Evolutionary conservation across 805 yeast genomes (phyloP).

Genomic region (Candida vartiovaarae): DNA sequence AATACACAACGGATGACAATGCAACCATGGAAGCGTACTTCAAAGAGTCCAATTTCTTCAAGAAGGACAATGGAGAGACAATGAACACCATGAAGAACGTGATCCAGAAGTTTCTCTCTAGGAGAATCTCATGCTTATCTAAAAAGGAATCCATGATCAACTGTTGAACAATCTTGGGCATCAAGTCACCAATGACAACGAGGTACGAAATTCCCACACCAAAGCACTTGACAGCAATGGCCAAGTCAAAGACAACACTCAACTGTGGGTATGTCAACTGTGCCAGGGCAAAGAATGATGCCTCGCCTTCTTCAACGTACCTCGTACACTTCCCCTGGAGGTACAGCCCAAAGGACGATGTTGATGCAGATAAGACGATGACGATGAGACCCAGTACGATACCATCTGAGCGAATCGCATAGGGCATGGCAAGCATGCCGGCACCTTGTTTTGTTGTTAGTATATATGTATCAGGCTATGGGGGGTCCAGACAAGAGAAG

Average conservation of each 20-base stretch:
- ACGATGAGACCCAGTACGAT: constrained; percentile 50
- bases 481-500: neutral
- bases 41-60: constrained; percentile 71
- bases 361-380: constrained; percentile 53
- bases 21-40: constrained; percentile 84
- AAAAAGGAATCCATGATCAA: constrained; percentile 18
- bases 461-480: neutral
- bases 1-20: constrained; percentile 69
- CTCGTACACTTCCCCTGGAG: constrained; percentile 52
- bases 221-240: constrained; percentile 64
- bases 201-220: constrained; percentile 65
- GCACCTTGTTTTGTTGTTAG: constrained; percentile 33
- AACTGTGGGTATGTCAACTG: constrained; percentile 54
- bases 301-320: constrained; percentile 46
- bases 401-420: constrained; percentile 62
- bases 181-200: constrained; percentile 63
- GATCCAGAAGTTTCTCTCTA: constrained; percentile 54
- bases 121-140: constrained; percentile 17
- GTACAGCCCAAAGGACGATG: constrained; percentile 63
- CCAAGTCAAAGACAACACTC: constrained; percentile 56
- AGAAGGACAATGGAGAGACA: constrained; percentile 53
- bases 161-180: constrained; percentile 49
- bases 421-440: constrained; percentile 68
- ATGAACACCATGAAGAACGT: constrained; percentile 42
- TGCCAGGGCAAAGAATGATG: constrained; percentile 59